A percentile compares a stretch with the other conserved stretches of the same genome.
Evolutionary conservation across 192 early-diverging fungal genomes (phyloP).

Genomic region (Spinellus fusiger): DNA sequence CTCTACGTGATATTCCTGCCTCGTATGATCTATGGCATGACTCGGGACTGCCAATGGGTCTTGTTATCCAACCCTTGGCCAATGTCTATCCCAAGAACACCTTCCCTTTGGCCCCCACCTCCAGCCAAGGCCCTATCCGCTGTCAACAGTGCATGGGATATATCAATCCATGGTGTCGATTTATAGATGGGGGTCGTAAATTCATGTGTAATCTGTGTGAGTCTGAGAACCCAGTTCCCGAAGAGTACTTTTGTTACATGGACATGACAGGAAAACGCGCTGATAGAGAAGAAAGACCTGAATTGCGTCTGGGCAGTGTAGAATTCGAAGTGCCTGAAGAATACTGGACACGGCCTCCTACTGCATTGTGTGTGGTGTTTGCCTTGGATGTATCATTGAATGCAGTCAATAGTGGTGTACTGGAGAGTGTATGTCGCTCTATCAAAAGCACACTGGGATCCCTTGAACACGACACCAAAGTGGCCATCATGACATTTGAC

Average conservation of each 20-base stretch:
- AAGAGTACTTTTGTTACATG: conserved; percentile 89
- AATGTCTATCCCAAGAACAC: conserved; percentile 71
- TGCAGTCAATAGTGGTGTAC: conserved; percentile 80
- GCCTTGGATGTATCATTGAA: conserved; percentile 93
- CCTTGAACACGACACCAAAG: conserved; percentile 52
- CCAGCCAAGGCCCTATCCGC: conserved; percentile 76
- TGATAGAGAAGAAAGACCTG: conserved; percentile 81
- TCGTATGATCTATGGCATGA: conserved; percentile 74
- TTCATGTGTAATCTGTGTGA: conserved; percentile 94
- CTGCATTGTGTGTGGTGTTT: conserved; percentile 77
- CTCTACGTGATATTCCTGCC: conserved; percentile 80
- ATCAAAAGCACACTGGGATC: conserved; percentile 56
- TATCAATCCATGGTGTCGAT: conserved; percentile 85
- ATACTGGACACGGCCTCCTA: conserved; percentile 64
- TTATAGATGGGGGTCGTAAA: conserved; percentile 84
- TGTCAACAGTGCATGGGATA: conserved; percentile 92
- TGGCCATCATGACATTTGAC: conserved; percentile 92
- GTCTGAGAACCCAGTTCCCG: conserved; percentile 79
- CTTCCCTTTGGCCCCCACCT: conserved; percentile 72
- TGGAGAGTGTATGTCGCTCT: conserved; percentile 56
- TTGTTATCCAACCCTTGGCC: conserved; percentile 90
- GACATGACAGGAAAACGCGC: conserved; percentile 88
- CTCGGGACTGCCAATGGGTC: conserved; percentile 78
- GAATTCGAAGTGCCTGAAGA: conserved; percentile 83
- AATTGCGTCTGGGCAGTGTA: conserved; percentile 82